Evolutionary conservation across 1,284 basidiomycete genomes (phyloP).

Genomic region (Cryptococcus hybrid): DNA sequence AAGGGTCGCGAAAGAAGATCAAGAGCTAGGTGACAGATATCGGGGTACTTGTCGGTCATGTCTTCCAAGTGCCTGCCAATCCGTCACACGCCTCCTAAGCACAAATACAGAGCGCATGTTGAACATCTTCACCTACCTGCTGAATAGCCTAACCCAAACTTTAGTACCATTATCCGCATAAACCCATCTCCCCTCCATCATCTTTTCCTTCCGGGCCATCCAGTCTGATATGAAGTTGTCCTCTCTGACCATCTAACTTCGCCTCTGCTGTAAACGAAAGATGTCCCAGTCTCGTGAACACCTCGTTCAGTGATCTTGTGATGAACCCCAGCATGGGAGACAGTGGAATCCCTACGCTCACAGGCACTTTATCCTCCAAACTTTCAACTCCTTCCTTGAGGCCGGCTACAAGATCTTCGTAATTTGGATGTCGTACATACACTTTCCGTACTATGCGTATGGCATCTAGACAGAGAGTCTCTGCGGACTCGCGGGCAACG

Average conservation of each 20-base stretch:
- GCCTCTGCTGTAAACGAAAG: slow-evolving; percentile 72
- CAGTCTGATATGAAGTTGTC: slow-evolving; percentile 70
- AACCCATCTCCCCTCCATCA: slow-evolving; percentile 48
- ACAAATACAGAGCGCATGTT: neutral
- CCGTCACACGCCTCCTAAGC: neutral
- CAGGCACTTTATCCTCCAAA: slow-evolving; percentile 64
- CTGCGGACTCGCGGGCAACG: slow-evolving; percentile 54
- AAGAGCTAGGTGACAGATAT: slow-evolving; percentile 64
- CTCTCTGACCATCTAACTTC: slow-evolving; percentile 85
- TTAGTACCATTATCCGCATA: slow-evolving; percentile 50
- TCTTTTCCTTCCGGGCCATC: slow-evolving; percentile 44
- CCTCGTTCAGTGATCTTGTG: slow-evolving; percentile 76
- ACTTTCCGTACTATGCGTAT: slow-evolving; percentile 69
- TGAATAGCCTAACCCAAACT: slow-evolving; percentile 70
- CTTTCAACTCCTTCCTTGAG: slow-evolving; percentile 61
- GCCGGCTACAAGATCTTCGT: slow-evolving; percentile 70
- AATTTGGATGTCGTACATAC: slow-evolving; percentile 86
- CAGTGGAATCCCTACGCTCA: slow-evolving; percentile 64
- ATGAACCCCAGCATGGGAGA: slow-evolving; percentile 55
- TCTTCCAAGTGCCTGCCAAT: slow-evolving; percentile 71
- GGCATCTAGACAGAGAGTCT: slow-evolving; percentile 56
- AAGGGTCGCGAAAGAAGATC: slow-evolving; percentile 46
- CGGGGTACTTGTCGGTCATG: slow-evolving; percentile 93
- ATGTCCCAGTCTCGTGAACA: slow-evolving; percentile 68
- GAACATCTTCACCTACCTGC: slow-evolving; percentile 51